phyloP scores from a whole-genome alignment of 2,329 filamentous ascomycete species.

The Alternaria sp. region DNA sequence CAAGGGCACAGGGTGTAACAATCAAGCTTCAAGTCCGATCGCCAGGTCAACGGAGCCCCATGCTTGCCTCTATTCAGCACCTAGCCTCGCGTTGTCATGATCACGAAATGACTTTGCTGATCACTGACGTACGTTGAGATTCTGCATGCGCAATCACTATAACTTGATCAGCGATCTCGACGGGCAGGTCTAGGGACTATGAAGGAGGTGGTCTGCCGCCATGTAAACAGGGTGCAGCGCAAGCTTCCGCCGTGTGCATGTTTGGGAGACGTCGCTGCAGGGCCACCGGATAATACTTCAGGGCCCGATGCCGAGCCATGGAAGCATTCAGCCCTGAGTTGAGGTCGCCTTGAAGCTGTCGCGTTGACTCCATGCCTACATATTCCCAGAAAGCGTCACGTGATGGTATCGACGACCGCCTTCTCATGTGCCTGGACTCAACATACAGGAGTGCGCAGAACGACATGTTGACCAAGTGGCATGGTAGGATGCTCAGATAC shows the following conservation, averaged over 20 bases:
- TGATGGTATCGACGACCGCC: not conserved
- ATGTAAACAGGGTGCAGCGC: not conserved
- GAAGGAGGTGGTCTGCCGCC: not conserved
- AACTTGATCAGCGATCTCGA: not conserved
- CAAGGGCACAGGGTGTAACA: slow-evolving; percentile 1
- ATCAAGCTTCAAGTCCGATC: slow-evolving; percentile 15
- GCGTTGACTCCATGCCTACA: not conserved
- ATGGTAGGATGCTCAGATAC: not conserved
- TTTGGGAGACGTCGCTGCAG: slow-evolving; percentile 4
- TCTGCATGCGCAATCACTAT: not conserved
- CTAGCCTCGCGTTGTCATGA: not conserved
- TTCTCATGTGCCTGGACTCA: not conserved
- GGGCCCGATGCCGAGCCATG: not conserved
- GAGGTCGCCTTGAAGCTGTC: not conserved
- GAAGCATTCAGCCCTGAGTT: not conserved
- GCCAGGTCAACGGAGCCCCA: slow-evolving; percentile 3
- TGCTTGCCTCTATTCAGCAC: not conserved
- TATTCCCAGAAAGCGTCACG: not conserved
- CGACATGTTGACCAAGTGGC: not conserved
- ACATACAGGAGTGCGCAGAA: not conserved
- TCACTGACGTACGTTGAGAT: slow-evolving; percentile 6
- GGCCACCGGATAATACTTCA: slow-evolving; percentile 2
- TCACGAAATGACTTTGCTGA: slow-evolving; percentile 3
- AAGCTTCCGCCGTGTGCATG: not conserved
- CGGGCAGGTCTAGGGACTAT: not conserved